Evolutionary conservation across 148 eudicot genomes (phyloP).

Genomic region (Camellia japonica): DNA sequence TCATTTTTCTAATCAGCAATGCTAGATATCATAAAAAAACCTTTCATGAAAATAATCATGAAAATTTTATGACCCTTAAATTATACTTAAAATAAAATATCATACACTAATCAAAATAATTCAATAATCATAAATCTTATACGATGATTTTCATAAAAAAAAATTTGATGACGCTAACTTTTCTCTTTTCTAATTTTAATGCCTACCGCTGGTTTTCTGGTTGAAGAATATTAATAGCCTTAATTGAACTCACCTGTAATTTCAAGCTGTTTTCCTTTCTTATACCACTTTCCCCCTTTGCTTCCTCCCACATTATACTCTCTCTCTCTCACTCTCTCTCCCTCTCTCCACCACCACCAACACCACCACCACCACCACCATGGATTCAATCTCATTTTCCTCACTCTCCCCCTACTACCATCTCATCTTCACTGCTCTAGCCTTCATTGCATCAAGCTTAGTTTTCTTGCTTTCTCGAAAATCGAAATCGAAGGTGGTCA

Average conservation of each 20-base stretch:
- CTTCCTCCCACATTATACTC: background rate
- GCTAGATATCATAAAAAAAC: no score
- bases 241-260: slow-evolving; percentile 34
- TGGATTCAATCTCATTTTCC: slow-evolving; percentile 7
- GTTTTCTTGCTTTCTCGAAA: slow-evolving; percentile 22
- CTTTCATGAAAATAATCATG: no score
- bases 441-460: slow-evolving; percentile 29
- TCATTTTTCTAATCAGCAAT: no score
- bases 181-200: no score
- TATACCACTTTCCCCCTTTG: slow-evolving; percentile 10
- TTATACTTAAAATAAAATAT: no score
- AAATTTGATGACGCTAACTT: no score
- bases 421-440: slow-evolving; percentile 44
- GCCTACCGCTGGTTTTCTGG: background rate
- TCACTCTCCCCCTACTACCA: slow-evolving; percentile 40
- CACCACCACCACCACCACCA: background rate
- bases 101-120: no score
- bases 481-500: slow-evolving; percentile 16
- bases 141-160: no score
- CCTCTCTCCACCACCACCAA: background rate
- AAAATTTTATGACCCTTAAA: no score
- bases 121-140: no score
- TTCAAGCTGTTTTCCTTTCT: slow-evolving; percentile 26
- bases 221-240: background rate
- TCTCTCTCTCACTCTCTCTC: background rate